phyloP scores from a whole-genome alignment of 345 rosid species.

The Passiflora organensis region DNA sequence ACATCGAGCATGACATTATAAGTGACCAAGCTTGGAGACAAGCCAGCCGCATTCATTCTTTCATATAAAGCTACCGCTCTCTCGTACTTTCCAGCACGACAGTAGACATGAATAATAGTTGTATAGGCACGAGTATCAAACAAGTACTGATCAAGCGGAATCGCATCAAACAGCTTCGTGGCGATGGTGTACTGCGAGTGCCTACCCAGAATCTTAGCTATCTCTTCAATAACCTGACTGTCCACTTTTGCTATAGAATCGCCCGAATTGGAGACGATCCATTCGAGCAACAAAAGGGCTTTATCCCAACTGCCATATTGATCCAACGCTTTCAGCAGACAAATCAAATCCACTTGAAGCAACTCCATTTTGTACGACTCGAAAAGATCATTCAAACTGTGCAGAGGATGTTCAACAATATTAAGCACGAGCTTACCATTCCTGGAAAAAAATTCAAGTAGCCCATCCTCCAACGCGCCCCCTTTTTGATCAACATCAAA shows the following conservation, averaged over 20 bases:
- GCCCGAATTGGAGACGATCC: slow-evolving; percentile 38
- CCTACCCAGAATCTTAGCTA: slow-evolving; percentile 70
- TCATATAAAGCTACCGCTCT: slow-evolving; percentile 56
- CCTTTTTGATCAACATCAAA: slow-evolving; percentile 24
- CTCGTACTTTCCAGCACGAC: slow-evolving; percentile 55
- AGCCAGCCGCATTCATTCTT: slow-evolving; percentile 60
- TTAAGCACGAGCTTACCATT: slow-evolving; percentile 43
- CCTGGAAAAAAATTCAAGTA: slow-evolving; percentile 43
- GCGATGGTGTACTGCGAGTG: slow-evolving; percentile 68
- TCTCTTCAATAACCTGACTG: slow-evolving; percentile 45
- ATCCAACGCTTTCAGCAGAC: slow-evolving; percentile 64
- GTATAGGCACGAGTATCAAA: slow-evolving; percentile 80
- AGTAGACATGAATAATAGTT: slow-evolving; percentile 57
- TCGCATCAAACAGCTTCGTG: slow-evolving; percentile 58
- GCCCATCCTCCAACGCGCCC: slow-evolving; percentile 20
- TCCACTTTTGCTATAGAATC: slow-evolving; percentile 38
- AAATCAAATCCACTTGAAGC: slow-evolving; percentile 51
- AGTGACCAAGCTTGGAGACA: slow-evolving; percentile 75
- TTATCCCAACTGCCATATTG: slow-evolving; percentile 60
- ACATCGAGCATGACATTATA: slow-evolving; percentile 89
- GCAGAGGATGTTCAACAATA: slow-evolving; percentile 49
- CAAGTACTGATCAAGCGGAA: slow-evolving; percentile 48
- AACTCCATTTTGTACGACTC: slow-evolving; percentile 46
- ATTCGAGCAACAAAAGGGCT: slow-evolving; percentile 66
- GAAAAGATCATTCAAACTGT: slow-evolving; percentile 43